Base-by-base conservation (phyloP, 78 protist genomes). In the Protostelium mycophagum region DNA sequence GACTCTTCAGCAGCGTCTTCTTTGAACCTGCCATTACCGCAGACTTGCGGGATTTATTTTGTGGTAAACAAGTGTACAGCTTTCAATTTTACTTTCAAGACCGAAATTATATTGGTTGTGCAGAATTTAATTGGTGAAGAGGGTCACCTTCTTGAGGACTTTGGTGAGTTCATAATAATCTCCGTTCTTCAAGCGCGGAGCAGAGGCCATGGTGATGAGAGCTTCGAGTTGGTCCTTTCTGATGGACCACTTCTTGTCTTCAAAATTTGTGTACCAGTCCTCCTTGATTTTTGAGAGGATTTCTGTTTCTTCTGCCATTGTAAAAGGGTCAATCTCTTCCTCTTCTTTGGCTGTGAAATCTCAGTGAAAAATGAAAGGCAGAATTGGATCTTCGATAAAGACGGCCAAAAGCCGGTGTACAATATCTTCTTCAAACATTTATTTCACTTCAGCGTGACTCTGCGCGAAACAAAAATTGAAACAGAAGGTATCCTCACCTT, bases 171-270 rank as follows among this genome's bases (percentile, higher is more conserved):
- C 91, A 36, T 51, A 34, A 83, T 36, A 92, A 86, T 92, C 91
- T 0, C 88, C 91, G 85, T 31, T 1, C 63, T 92, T 92, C 87
- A 92, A 84, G 83, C 90, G 89, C 31, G 89, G 91, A 38, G 91
- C 31, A 1, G 23, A 25, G 73, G 73, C 73, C 73, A 51, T 25
- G 73, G 5, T 51, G 73, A 51, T 51, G 73, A 51, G 73, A 25
- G 73, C 73, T 16, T 51, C 73, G 31, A 51, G 16, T 51, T 51
- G 73, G 16, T 51, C 73, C 73, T 51, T 51, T 51, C 73, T 5
- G 16, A 51, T 51, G 73, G 73, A 51, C 73, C 73, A 51, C 16
- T 51, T 51, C 16, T 51, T 51, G 73, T 51, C 73, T 16, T 51
- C 73, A 51, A 51, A 51, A 16, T 51, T 51, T 5, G 73, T 51